These are phyloP conservation scores for Acer saccharum DNA, from an alignment of 345 rosid genomes.

Conservation along the genomic window DNA sequence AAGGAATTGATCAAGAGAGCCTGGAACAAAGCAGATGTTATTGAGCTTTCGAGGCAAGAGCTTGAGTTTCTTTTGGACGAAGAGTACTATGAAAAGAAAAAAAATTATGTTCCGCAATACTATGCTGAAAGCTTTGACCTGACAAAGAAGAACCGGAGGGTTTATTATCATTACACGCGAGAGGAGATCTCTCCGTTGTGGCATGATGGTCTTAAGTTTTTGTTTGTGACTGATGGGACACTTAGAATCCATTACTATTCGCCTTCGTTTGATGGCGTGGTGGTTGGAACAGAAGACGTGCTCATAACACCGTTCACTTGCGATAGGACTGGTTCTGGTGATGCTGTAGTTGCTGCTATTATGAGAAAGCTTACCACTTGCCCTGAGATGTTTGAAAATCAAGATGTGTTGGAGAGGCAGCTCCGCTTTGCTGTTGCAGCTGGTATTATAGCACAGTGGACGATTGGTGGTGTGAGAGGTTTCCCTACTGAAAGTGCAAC, in stretches of 20 bases:
- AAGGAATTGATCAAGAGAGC: slow-evolving; percentile 64
- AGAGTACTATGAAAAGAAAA: slow-evolving; percentile 59
- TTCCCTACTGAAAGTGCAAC: slow-evolving; percentile 91
- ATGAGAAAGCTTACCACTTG: slow-evolving; percentile 75
- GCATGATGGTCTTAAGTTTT: slow-evolving; percentile 74
- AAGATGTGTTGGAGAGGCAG: slow-evolving; percentile 79
- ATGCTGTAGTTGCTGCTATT: slow-evolving; percentile 88
- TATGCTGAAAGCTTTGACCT: slow-evolving; percentile 67
- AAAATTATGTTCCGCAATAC: slow-evolving; percentile 78
- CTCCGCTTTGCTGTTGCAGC: slow-evolving; percentile 87
- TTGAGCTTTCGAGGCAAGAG: slow-evolving; percentile 85
- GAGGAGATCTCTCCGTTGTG: slow-evolving; percentile 83
- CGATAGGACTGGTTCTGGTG: slow-evolving; percentile 96
- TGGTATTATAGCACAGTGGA: slow-evolving; percentile 93
- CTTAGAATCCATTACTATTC: slow-evolving; percentile 79
- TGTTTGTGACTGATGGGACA: slow-evolving; percentile 92
- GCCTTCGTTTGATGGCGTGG: slow-evolving; percentile 71
- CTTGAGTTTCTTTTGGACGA: slow-evolving; percentile 88
- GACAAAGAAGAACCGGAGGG: slow-evolving; percentile 62
- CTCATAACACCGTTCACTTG: slow-evolving; percentile 86
- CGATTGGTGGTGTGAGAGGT: slow-evolving; percentile 87
- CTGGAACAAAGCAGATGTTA: slow-evolving; percentile 68
- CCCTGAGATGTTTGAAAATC: slow-evolving; percentile 79
- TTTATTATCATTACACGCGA: slow-evolving; percentile 72
- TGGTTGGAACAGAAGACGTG: slow-evolving; percentile 87